Base-by-base conservation (phyloP, 2,329 filamentous ascomycete species). In the Aspergillus novofumigatus region DNA sequence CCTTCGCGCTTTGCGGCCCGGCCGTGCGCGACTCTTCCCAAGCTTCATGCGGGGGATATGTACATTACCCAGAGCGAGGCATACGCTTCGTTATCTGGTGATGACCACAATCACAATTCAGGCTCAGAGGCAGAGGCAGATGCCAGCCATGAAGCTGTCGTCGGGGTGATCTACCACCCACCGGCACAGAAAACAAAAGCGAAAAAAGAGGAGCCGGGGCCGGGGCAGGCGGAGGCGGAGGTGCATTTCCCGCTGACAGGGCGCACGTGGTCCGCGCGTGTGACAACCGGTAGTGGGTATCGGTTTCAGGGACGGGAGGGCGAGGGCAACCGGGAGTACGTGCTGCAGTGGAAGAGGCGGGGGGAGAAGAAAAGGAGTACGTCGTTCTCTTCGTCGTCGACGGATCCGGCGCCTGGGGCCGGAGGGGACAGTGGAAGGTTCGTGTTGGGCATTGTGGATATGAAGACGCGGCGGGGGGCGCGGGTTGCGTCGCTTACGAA, bases 41-140 rank as follows among this genome's bases (percentile, higher is more conserved):
- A 71, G 28, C 53, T 71, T 0, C 57, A 62, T 21, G 32, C 60
- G 17, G 60, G 61, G 2, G 70, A 72, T 60, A 56, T 71, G 28
- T 72, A 71, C 32, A 58, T 69, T 5, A 63, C 65, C 0, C 65
- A 66, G 51, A 68, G 64, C 51, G 70, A 71, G 35, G 56, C 29
- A 4, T 32, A 32, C 60, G 1, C 72, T 55, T 45, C 44, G 55
- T 20, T 55, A 62, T 49, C 45, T 64, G 1, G 25, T 47, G 9
- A 2, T 32, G 6, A 7, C 53, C 0, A 48, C 14, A 9, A 2
- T 28, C 32, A 14, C 32, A 23, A 41, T 23, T 14, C 11, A 14
- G 29, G 10, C 10, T 4, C 11, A 2, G 29, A 14, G 10, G 32
- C 23, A 2, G 42, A 53, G 42, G 3, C 8, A 17, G 28, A 29